phyloP scores from a whole-genome alignment of 164 flowering plant genomes.

The Umbilicus rupestris region DNA sequence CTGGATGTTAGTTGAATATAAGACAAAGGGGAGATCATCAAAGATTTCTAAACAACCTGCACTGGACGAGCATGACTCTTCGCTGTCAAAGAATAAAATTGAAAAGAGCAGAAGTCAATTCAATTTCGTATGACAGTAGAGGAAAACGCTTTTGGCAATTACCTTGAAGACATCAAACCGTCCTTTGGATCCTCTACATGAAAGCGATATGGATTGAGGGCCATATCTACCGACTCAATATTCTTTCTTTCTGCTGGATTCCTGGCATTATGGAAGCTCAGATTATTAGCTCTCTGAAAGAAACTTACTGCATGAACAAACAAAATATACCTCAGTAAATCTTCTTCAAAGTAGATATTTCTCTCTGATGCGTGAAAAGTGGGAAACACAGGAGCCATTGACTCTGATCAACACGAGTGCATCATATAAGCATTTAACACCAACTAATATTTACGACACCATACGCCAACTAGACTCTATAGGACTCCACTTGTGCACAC shows the following conservation, averaged over 20 bases:
- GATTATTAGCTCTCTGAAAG: background rate
- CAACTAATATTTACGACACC: background rate
- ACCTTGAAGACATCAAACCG: conserved; percentile 43
- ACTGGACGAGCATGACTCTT: conserved; percentile 63
- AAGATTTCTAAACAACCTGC: conserved; percentile 37
- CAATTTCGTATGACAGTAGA: background rate
- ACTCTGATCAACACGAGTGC: conserved; percentile 20
- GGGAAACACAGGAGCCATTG: conserved; percentile 15
- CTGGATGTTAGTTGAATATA: background rate
- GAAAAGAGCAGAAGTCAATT: background rate
- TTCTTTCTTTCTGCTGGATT: conserved; percentile 12
- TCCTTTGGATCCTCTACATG: conserved; percentile 33
- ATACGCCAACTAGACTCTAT: background rate
- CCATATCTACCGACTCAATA: conserved; percentile 17
- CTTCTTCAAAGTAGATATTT: conserved; percentile 17
- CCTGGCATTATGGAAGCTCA: conserved; percentile 19
- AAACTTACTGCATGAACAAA: background rate
- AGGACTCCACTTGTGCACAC: background rate
- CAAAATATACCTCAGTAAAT: conserved; percentile 26
- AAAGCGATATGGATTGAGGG: conserved; percentile 19
- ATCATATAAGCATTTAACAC: conserved; percentile 12
- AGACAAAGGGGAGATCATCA: background rate
- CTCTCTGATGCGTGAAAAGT: conserved; percentile 19
- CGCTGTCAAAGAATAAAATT: conserved; percentile 31
- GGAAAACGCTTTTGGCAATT: conserved; percentile 4